Evolutionary conservation across 2,329 filamentous ascomycete genomes (phyloP).

Genomic region (Lachnellula cervina): DNA sequence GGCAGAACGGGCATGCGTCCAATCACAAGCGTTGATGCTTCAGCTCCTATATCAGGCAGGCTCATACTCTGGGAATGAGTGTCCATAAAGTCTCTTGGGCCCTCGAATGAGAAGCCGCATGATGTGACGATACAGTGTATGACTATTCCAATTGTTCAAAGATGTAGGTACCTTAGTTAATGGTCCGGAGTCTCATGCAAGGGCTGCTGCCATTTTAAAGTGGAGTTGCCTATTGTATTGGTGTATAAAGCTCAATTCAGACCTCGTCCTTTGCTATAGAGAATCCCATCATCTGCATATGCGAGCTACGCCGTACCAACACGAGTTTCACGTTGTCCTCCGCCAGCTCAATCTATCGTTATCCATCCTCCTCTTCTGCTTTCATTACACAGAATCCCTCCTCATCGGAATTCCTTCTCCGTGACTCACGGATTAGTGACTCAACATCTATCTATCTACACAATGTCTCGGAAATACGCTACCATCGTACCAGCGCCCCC

Average conservation of each 20-base stretch:
- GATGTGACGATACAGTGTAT: background rate
- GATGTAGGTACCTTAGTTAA: background rate
- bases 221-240: background rate
- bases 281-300: background rate
- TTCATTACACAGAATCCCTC: background rate
- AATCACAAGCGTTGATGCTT: background rate
- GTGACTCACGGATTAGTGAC: background rate
- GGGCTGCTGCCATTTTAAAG: background rate
- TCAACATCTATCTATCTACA: background rate
- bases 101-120: background rate
- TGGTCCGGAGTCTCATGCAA: background rate
- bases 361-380: background rate
- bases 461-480: background rate
- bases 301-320: background rate
- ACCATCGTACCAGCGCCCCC: background rate
- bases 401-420: background rate
- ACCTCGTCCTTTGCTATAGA: background rate
- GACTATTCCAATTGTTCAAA: background rate
- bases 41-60: background rate
- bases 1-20: background rate
- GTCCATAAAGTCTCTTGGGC: background rate
- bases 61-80: background rate
- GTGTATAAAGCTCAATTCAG: background rate
- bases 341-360: background rate
- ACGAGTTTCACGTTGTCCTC: background rate